phyloP scores from a whole-genome alignment of 192 early-diverging fungal genomes.

The Ramicandelaber brevisporus region DNA sequence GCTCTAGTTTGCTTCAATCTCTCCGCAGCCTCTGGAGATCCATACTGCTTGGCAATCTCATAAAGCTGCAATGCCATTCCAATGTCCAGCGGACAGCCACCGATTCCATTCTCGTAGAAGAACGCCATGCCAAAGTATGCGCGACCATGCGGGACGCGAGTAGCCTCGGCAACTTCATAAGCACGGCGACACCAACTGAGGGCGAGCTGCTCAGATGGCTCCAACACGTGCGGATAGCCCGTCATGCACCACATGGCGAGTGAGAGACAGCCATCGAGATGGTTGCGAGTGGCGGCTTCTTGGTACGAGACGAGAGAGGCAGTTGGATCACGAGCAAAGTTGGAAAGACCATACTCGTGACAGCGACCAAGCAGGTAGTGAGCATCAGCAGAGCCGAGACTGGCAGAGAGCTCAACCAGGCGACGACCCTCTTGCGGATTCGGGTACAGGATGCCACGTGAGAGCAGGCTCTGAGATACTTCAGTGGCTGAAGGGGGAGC shows the following conservation, averaged over 20 bases:
- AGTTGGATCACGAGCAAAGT: slow-evolving; percentile 30
- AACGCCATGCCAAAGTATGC: slow-evolving; percentile 84
- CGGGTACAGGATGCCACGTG: slow-evolving; percentile 33
- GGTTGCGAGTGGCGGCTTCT: slow-evolving; percentile 48
- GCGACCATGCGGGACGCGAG: no score
- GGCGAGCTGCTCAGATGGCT: slow-evolving; percentile 39
- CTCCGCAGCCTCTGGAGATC: no score
- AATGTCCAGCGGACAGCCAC: slow-evolving; percentile 22
- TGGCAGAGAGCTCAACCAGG: slow-evolving; percentile 44
- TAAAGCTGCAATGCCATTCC: slow-evolving; percentile 32
- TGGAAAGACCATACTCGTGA: slow-evolving; percentile 50
- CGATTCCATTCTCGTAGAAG: slow-evolving; percentile 60
- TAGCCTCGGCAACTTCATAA: slow-evolving; percentile 43
- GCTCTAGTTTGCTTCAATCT: no score
- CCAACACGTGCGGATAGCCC: slow-evolving; percentile 35
- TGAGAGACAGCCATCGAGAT: slow-evolving; percentile 63
- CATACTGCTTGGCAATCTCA: slow-evolving; percentile 35
- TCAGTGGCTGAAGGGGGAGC: no score
- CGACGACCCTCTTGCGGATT: slow-evolving; percentile 48
- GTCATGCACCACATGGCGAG: slow-evolving; percentile 65
- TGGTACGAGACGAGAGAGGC: slow-evolving; percentile 53
- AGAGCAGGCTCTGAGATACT: no score
- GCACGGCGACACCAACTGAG: slow-evolving; percentile 62
- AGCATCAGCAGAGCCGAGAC: slow-evolving; percentile 43
- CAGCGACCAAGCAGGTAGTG: slow-evolving; percentile 56